A percentile compares a stretch with the other conserved stretches of the same genome.
Conservation (phyloP, 345 rosid species). For the Excoecaria agallocha region DNA sequence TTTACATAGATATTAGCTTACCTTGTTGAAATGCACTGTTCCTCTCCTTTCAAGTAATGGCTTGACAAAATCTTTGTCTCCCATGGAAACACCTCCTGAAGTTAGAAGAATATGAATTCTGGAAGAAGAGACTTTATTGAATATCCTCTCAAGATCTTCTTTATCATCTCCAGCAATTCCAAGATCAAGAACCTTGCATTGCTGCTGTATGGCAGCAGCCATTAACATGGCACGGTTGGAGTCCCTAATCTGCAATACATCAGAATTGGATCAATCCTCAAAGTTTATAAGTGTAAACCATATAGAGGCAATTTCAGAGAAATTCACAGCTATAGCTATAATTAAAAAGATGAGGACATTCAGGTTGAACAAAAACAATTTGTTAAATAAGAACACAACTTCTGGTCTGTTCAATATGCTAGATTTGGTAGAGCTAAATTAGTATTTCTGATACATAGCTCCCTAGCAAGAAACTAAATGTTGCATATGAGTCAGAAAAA, state of each 20-base stretch:
- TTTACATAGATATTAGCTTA: slow-evolving; percentile 17
- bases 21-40: slow-evolving; percentile 72
- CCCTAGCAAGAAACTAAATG: not conserved
- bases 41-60: slow-evolving; percentile 79
- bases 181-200: slow-evolving; percentile 77
- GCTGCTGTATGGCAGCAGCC: slow-evolving; percentile 77
- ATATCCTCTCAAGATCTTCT: slow-evolving; percentile 60
- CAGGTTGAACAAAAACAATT: not conserved
- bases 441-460: not conserved
- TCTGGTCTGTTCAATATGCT: not conserved
- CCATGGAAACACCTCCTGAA: slow-evolving; percentile 99
- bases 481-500: not conserved
- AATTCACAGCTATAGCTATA: slow-evolving; percentile 1
- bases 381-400: not conserved
- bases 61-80: slow-evolving; percentile 90
- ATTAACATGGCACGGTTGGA: slow-evolving; percentile 89
- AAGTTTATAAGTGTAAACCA: slow-evolving; percentile 14
- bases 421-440: not conserved
- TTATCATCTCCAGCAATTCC: slow-evolving; percentile 77
- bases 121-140: slow-evolving; percentile 58
- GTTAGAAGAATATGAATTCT: slow-evolving; percentile 77
- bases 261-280: slow-evolving; percentile 21
- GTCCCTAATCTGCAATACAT: slow-evolving; percentile 74
- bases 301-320: slow-evolving; percentile 4
- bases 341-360: not conserved